These are phyloP conservation scores for Fusarium sterilihyphosum DNA, from an alignment of 2,329 filamentous ascomycete species.

Conservation along the genomic window DNA sequence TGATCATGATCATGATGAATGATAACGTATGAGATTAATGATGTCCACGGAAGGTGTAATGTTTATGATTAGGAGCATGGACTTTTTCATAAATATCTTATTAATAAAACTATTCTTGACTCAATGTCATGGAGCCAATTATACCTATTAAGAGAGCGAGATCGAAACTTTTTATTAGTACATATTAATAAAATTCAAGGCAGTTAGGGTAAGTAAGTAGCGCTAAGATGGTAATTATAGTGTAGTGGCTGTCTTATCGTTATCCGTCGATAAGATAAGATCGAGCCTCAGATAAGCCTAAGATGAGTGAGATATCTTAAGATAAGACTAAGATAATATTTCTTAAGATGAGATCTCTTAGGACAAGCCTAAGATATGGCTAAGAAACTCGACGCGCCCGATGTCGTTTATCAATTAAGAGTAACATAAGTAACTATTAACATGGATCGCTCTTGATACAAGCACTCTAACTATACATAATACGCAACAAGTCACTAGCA, in stretches of 20 bases:
- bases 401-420: fast-evolving
- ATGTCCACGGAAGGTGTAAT: fast-evolving
- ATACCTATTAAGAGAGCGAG: fast-evolving
- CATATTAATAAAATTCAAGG: fast-evolving
- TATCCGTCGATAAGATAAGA: fast-evolving
- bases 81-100: neutral
- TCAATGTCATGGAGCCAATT: fast-evolving
- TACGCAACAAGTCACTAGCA: fast-evolving
- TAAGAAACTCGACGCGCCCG: neutral
- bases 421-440: neutral
- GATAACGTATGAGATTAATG: fast-evolving
- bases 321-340: neutral
- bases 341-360: neutral
- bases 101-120: neutral
- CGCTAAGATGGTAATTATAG: neutral
- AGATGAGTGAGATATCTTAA: neutral
- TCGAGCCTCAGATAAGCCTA: neutral
- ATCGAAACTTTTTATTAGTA: fast-evolving
- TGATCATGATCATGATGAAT: fast-evolving
- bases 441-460: neutral
- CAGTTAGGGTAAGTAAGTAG: neutral
- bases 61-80: fast-evolving
- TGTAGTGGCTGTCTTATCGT: neutral
- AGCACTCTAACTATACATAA: neutral
- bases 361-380: neutral